Percentiles rank a stretch among this genome's conserved stretches.
These are phyloP conservation scores for Symbiodinium natans DNA, from an alignment of 73 alveolate species.

Conservation along the genomic window DNA sequence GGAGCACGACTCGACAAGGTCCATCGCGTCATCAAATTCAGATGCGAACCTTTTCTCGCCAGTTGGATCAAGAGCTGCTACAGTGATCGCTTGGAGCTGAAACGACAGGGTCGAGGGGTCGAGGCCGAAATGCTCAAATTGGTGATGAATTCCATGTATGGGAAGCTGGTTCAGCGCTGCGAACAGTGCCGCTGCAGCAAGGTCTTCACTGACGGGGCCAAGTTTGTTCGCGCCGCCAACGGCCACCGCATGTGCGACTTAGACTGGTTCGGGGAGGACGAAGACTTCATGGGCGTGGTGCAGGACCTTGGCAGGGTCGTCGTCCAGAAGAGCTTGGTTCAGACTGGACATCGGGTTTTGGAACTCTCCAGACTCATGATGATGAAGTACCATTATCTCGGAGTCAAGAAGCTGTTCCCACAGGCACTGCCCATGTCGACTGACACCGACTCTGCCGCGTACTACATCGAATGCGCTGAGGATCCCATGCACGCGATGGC, in stretches of 20 bases:
- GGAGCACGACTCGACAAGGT: not conserved
- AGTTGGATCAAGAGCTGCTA: not conserved
- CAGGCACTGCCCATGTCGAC: not conserved
- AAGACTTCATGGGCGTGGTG: not conserved
- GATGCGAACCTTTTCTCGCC: not conserved
- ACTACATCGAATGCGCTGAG: not conserved
- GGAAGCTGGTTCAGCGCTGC: not conserved
- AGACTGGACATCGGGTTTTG: not conserved
- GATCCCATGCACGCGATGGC: not conserved
- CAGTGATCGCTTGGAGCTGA: not conserved
- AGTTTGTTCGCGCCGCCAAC: not conserved
- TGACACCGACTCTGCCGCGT: not conserved
- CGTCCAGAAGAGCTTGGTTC: not conserved
- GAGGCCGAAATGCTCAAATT: not conserved
- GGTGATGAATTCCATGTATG: not conserved
- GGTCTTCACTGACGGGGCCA: not conserved
- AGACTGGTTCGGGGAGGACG: not conserved
- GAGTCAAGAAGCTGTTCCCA: not conserved
- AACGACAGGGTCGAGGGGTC: not conserved
- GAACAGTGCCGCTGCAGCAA: not conserved
- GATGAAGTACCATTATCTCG: not conserved
- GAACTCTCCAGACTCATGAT: slow-evolving; percentile 17
- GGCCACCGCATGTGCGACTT: not conserved
- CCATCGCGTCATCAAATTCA: not conserved
- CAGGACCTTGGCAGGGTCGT: not conserved